Evolutionary conservation across 768 basidiomycete species (phyloP), one percentile per base, ranked within the genome.

Genomic region (Albatrellus ellisii): DNA sequence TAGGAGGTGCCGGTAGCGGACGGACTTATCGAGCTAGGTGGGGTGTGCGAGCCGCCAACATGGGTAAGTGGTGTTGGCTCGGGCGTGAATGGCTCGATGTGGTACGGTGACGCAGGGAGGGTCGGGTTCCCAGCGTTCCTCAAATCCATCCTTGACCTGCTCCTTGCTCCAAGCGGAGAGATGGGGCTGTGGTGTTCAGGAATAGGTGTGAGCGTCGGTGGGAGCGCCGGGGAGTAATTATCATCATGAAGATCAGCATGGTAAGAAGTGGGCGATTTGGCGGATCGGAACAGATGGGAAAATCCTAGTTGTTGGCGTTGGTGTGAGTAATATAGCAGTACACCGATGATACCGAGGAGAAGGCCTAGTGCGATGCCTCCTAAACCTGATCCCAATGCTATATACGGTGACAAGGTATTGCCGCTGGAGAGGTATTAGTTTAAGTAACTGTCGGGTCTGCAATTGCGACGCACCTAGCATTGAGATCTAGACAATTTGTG

Each of bases 401-500:
- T 53, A 24, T 49, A 55, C 6, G 52, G 12, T 4, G 40, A 31
- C 6, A 6, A 6, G 2, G 27, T 25, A 4, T 32, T 2, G 21
- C 26, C 8, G 1, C 28, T 29, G 28, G 28, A 29, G 28, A 8
- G 8, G n/a, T 29, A n/a, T 29, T 8, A 29, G 28, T 29, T 29
- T n/a, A 32, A 18, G n/a, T 18, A 18, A 32, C 2, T 4, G 18
- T 32, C n/a, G 31, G 31, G 6, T 9, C 20, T 39, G 21, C 14
- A 10, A 26, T 3, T 39, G 25, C 11, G 15, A 25, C 26, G 20
- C 17, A 32, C 45, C 42, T 42, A 34, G 26, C 26, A 46, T 47
- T 39, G 42, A 36, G 26, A n/a, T 59, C 50, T 20, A 77, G 59
- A 49, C 75, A 75, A 0, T 50, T 58, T 6, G 62, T 67, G 4